Base-by-base conservation (phyloP, 495 filamentous ascomycete genomes). In the Penicillium cinerascens region DNA sequence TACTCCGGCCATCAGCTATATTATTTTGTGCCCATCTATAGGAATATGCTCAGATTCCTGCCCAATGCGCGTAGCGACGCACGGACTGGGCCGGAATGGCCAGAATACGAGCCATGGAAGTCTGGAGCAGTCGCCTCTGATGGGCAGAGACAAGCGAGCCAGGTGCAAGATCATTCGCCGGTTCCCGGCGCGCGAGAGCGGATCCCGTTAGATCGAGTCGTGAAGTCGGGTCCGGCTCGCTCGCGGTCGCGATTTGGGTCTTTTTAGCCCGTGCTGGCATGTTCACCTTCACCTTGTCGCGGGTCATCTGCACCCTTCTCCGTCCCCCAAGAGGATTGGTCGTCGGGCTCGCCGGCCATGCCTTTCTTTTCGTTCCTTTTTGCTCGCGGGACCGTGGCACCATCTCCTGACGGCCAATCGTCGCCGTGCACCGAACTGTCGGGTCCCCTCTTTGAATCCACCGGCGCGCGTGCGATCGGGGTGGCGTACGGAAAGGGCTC, bases 81-180 rank as follows among this genome's bases (percentile, higher is more conserved):
- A 56, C 60, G 53, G 52, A 63, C 52, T 40, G 16, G 56, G 20
- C 47, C 52, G 56, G 52, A 59, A 59, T 59, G 56, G 56, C 47
- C 29, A 55, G 50, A 61, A 61, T 61, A 61, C 58, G 58, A 58
- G 57, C 50, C 23, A 45, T 54, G 48, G 16, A 41, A 44, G 56
- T 21, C 45, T 49, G 38, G 47, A 44, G 44, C 38, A 16, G 17
- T 43, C 37, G 33, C 42, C 20, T 38, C 23, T 22, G 29, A 41
- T 42, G 44, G 60, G 60, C 41, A 60, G 57, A 51, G 57, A 45
- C 57, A 63, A 63, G 60, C 60, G 60, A 63, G 60, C 60, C 25
- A 37, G 27, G 26, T 6, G 21, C 26, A 2, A n/a, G 11, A 10
- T 40, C 42, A 63, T 63, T 63, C 49, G 56, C 47, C 44, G 16